Conservation (phyloP, 768 basidiomycete genomes). For the Mycena metata region DNA sequence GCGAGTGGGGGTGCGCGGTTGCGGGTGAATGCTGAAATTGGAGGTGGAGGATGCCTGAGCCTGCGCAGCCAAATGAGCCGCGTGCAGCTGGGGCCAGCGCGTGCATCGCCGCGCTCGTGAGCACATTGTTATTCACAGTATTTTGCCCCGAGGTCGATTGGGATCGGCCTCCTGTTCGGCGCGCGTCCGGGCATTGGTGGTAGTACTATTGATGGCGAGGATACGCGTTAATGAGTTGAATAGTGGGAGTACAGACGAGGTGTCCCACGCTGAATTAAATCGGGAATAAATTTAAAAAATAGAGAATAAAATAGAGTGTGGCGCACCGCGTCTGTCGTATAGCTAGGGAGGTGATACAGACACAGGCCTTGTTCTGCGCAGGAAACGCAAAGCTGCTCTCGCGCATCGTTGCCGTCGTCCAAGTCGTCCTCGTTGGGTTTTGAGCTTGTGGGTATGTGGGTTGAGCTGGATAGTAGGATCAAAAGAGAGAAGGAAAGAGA, state of each 20-base stretch:
- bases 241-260: constrained; percentile 71
- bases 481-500: no score
- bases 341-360: constrained; percentile 95
- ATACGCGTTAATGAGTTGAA: constrained; percentile 90
- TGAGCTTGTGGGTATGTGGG: no score
- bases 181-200: neutral
- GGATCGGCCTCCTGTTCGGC: neutral
- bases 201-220: constrained; percentile 27
- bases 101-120: constrained; percentile 22
- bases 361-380: constrained; percentile 93
- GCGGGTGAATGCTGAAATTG: no score
- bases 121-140: neutral
- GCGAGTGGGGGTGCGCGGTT: no score
- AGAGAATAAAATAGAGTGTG: neutral
- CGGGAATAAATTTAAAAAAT: constrained; percentile 1
- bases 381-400: constrained; percentile 97
- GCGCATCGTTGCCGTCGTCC: constrained; percentile 69
- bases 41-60: constrained; percentile 6
- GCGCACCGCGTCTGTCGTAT: constrained; percentile 93
- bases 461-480: no score
- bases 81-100: constrained; percentile 18
- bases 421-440: no score
- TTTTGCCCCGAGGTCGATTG: neutral
- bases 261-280: constrained; percentile 60
- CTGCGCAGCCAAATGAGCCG: constrained; percentile 19